Conservation (phyloP, 805 yeast genomes). For the Wickerhamiella siamensis region DNA sequence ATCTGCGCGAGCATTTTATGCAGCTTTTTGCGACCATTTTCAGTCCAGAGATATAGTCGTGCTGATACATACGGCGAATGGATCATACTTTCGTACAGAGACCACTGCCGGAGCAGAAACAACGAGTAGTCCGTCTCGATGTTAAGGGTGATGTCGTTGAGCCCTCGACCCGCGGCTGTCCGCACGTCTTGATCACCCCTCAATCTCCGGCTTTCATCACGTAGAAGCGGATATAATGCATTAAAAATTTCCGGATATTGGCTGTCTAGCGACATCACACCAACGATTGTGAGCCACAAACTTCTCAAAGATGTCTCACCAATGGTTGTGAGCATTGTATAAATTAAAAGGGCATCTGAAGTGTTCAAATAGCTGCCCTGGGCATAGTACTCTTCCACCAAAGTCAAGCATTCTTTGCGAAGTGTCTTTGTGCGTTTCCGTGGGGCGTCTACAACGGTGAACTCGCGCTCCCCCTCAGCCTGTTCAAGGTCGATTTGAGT, state of each 20-base stretch:
- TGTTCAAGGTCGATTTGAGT: conserved; percentile 13
- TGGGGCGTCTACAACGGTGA: conserved; percentile 19
- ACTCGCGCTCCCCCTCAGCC: conserved; percentile 10
- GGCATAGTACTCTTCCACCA: conserved; percentile 61
- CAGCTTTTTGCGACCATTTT: conserved; percentile 71
- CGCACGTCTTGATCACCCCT: conserved; percentile 25
- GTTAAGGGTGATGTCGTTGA: conserved; percentile 30
- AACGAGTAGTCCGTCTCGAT: conserved; percentile 76
- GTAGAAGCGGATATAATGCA: conserved; percentile 53
- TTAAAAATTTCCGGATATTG: conserved; percentile 60
- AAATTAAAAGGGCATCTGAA: conserved; percentile 65
- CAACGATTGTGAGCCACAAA: conserved; percentile 81
- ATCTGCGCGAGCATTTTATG: conserved; percentile 90
- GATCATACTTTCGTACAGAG: conserved; percentile 75
- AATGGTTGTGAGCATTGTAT: conserved; percentile 61
- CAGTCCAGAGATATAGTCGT: conserved; percentile 76
- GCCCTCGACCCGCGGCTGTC: conserved; percentile 14
- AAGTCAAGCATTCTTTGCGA: conserved; percentile 26
- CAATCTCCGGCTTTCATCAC: conserved; percentile 70
- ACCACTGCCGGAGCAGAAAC: conserved; percentile 83
- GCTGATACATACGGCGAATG: conserved; percentile 89
- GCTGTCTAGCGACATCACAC: conserved; percentile 67
- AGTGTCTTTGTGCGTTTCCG: conserved; percentile 16
- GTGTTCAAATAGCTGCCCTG: conserved; percentile 69
- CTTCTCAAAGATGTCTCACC: conserved; percentile 62